phyloP scores from a whole-genome alignment of 2,329 filamentous ascomycete genomes.

The Sclerotinia borealis region DNA sequence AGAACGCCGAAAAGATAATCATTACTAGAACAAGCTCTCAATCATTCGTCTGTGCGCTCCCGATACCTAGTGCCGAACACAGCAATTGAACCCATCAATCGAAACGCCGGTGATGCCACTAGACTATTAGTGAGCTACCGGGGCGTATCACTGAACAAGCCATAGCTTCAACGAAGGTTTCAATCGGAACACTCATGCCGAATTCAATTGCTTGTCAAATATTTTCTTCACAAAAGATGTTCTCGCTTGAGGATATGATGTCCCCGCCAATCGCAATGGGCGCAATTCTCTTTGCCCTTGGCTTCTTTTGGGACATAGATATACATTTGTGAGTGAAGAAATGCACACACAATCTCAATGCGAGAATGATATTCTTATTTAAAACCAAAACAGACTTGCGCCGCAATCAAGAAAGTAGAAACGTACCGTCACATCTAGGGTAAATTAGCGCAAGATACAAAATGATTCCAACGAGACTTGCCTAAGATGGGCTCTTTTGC shows the following conservation, averaged over 20 bases:
- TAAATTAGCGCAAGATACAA: slow-evolving; percentile 31
- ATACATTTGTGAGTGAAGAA: not conserved
- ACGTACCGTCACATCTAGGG: slow-evolving; percentile 59
- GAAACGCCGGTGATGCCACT: not conserved
- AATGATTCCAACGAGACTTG: slow-evolving; percentile 29
- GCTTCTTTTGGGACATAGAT: not conserved
- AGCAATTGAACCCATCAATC: not conserved
- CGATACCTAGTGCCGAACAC: not conserved
- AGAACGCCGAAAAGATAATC: not conserved
- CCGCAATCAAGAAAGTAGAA: slow-evolving; percentile 12
- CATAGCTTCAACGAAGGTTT: not conserved
- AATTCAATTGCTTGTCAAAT: not conserved
- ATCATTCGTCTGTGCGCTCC: not conserved
- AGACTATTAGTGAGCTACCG: not conserved
- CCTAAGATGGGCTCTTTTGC: slow-evolving; percentile 76
- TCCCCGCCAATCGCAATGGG: not conserved
- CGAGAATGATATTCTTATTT: not conserved
- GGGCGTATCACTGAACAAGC: not conserved
- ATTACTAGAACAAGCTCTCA: not conserved
- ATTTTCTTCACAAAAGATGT: not conserved
- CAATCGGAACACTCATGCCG: not conserved
- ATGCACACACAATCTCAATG: not conserved
- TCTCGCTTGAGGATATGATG: slow-evolving; percentile 1
- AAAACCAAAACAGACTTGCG: slow-evolving; percentile 13
- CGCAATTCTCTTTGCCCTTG: not conserved